phyloP scores from a whole-genome alignment of 139 green algal species.

The Closterium sp. region DNA sequence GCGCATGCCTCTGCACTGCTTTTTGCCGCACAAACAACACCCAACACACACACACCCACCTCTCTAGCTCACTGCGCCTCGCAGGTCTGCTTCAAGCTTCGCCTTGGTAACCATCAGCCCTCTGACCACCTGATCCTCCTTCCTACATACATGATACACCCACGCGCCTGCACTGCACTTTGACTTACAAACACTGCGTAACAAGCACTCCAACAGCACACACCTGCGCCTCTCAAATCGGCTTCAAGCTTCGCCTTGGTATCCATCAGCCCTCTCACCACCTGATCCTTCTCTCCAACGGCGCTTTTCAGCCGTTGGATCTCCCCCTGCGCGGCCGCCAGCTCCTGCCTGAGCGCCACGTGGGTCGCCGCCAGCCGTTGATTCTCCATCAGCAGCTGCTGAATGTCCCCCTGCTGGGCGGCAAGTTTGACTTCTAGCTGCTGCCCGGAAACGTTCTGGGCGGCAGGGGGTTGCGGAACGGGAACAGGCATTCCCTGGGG shows the following conservation, averaged over 20 bases:
- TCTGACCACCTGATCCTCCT: background rate
- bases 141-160: too few species aligned
- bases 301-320: slow-evolving; percentile 25
- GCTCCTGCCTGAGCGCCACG: slow-evolving; percentile 43
- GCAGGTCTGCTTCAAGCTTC: background rate
- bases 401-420: slow-evolving; percentile 25
- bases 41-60: too few species aligned
- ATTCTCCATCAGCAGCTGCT: slow-evolving; percentile 44
- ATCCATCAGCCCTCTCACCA: background rate
- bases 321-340: slow-evolving; percentile 38
- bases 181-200: background rate
- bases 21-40: background rate
- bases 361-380: slow-evolving; percentile 45
- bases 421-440: slow-evolving; percentile 35
- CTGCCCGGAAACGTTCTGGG: background rate
- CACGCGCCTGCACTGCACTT: too few species aligned
- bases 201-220: too few species aligned
- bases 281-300: slow-evolving; percentile 10
- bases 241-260: background rate
- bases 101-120: background rate
- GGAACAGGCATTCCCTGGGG: background rate
- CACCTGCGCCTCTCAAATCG: background rate
- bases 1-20: background rate
- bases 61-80: too few species aligned
- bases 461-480: background rate